phyloP scores from a whole-genome alignment of 129 eudicot species.

The Ambrosia artemisiifolia region DNA sequence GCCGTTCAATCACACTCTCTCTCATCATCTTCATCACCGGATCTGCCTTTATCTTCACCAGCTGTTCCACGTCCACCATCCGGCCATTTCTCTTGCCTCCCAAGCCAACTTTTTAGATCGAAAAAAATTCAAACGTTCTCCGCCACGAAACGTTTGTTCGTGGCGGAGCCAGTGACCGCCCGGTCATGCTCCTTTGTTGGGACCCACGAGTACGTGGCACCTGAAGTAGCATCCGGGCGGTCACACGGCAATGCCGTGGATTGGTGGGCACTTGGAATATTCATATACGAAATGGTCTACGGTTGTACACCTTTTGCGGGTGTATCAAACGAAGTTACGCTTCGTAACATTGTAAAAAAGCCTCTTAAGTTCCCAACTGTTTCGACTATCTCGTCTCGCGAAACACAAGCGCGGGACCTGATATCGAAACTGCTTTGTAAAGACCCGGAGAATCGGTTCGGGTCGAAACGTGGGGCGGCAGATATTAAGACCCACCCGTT shows the following conservation, averaged over 20 bases:
- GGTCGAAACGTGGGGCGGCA: conserved; percentile 87
- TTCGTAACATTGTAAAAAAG: conserved; percentile 61
- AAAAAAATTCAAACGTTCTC: conserved; percentile 59
- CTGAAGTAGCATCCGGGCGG: conserved; percentile 84
- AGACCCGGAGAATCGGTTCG: conserved; percentile 64
- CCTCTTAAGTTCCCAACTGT: conserved; percentile 54
- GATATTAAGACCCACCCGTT: conserved; percentile 91
- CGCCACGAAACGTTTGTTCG: conserved; percentile 49
- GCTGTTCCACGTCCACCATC: conserved; percentile 16
- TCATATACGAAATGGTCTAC: conserved; percentile 85
- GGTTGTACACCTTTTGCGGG: conserved; percentile 90
- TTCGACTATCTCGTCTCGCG: conserved; percentile 41
- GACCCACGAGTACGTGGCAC: conserved; percentile 93
- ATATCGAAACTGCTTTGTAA: conserved; percentile 57
- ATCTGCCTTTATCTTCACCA: conserved; percentile 39
- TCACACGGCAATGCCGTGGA: conserved; percentile 94
- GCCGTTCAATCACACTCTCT: conserved; percentile 73
- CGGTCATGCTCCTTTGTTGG: conserved; percentile 90
- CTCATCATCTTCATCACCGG: conserved; percentile 39
- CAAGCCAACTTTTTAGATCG: conserved; percentile 74
- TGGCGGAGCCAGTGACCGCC: conserved; percentile 89
- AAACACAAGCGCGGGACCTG: conserved; percentile 64
- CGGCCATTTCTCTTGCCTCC: conserved; percentile 52
- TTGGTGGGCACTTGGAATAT: conserved; percentile 96
- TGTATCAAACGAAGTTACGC: conserved; percentile 55